phyloP scores from a whole-genome alignment of 129 eudicot genomes.

The Apium graveolens region DNA sequence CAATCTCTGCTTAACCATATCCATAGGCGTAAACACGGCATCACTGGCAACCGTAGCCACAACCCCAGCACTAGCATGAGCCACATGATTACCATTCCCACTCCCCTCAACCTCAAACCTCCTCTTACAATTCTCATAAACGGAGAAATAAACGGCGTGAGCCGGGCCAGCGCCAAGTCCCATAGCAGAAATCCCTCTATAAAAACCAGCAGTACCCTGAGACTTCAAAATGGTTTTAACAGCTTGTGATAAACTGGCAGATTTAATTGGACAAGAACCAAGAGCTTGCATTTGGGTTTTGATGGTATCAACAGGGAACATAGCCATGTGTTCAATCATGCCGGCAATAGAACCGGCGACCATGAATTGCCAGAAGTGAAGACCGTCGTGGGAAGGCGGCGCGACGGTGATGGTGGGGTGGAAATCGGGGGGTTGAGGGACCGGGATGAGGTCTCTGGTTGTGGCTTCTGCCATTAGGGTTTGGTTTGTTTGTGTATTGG shows the following conservation, averaged over 20 bases:
- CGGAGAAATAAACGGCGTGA: conserved; percentile 34
- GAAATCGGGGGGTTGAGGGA: conserved; percentile 49
- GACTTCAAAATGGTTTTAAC: conserved; percentile 22
- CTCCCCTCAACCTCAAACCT: conserved; percentile 21
- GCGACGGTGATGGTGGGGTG: conserved; percentile 33
- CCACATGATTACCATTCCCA: conserved; percentile 24
- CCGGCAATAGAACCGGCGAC: conserved; percentile 84
- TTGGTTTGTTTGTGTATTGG: background rate
- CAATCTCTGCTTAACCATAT: conserved; percentile 86
- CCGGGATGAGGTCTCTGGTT: background rate
- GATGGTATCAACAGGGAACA: conserved; percentile 84
- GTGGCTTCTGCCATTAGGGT: conserved; percentile 4
- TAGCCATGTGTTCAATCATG: conserved; percentile 84
- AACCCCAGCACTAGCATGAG: conserved; percentile 71
- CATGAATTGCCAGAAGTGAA: conserved; percentile 81
- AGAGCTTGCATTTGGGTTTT: conserved; percentile 87
- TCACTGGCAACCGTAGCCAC: conserved; percentile 76
- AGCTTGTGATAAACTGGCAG: conserved; percentile 43
- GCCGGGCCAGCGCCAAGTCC: conserved; percentile 40
- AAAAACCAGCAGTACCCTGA: conserved; percentile 20
- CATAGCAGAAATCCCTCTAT: conserved; percentile 33
- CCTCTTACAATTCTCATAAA: conserved; percentile 22
- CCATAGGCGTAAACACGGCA: conserved; percentile 87
- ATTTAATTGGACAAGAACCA: conserved; percentile 56
- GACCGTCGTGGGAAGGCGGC: conserved; percentile 59